phyloP scores from a whole-genome alignment of 257 asterid genomes.

The Echium plantagineum region DNA sequence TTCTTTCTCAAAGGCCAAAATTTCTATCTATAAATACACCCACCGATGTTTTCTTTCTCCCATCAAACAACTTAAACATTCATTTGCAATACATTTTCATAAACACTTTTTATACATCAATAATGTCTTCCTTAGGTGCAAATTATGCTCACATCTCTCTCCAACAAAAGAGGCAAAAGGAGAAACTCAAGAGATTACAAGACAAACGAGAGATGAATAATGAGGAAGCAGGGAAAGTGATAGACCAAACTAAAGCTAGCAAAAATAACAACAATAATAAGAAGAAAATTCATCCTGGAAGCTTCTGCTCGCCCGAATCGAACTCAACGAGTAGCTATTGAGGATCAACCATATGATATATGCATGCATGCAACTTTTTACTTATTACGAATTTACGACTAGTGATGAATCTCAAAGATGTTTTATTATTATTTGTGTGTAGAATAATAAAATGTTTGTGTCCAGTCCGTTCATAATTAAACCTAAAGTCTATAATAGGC shows the following conservation, averaged over 20 bases:
- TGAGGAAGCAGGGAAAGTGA: background rate
- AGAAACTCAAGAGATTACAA: background rate
- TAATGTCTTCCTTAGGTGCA: background rate
- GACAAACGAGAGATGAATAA: background rate
- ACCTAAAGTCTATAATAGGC: too few species aligned
- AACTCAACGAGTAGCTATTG: background rate
- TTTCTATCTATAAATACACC: background rate
- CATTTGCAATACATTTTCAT: background rate
- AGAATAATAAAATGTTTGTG: too few species aligned
- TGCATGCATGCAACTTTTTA: background rate
- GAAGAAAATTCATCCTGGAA: background rate
- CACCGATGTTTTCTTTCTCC: background rate
- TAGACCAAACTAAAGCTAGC: background rate
- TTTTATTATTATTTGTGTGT: background rate
- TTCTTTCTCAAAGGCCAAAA: background rate
- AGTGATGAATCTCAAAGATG: background rate
- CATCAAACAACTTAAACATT: background rate
- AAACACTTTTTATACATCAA: background rate
- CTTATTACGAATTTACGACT: background rate
- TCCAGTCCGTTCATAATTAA: too few species aligned
- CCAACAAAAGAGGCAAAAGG: background rate
- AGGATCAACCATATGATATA: background rate
- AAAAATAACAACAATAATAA: too few species aligned
- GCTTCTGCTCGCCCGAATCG: too few species aligned
- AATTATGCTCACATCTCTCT: background rate